Conservation (phyloP, 1,139 yeast species). For the Williopsis jadinii region DNA sequence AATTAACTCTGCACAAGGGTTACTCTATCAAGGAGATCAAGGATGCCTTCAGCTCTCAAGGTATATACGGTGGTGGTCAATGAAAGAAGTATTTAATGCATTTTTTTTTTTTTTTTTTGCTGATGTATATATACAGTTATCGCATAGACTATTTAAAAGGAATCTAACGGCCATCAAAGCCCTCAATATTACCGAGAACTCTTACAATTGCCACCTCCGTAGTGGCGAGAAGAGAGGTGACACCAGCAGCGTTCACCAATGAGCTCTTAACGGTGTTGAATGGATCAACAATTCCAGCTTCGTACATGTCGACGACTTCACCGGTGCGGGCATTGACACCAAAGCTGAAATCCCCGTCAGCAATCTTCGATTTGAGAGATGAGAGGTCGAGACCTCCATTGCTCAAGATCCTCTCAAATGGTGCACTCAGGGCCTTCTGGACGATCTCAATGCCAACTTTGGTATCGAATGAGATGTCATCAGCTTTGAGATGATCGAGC, state of each 20-base stretch:
- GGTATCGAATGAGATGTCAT: conserved; percentile 14
- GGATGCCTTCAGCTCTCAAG: conserved; percentile 31
- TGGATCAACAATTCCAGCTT: conserved; percentile 23
- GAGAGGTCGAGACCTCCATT: conserved; percentile 18
- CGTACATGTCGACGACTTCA: conserved; percentile 22
- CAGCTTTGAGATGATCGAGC: conserved; percentile 7
- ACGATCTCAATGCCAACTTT: conserved; percentile 19
- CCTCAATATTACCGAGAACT: conserved; percentile 21
- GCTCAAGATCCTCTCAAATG: conserved; percentile 18
- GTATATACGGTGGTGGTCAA: conserved; percentile 27
- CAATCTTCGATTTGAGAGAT: conserved; percentile 7
- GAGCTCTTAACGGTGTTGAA: conserved; percentile 19
- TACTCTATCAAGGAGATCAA: conserved; percentile 31
- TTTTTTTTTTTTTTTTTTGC: background rate
- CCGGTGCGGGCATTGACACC: conserved; percentile 23
- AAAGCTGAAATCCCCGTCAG: conserved; percentile 9
- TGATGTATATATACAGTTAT: background rate
- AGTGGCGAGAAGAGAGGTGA: conserved; percentile 20
- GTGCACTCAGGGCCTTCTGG: conserved; percentile 14
- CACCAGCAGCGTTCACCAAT: conserved; percentile 20
- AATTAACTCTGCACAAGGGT: conserved; percentile 39
- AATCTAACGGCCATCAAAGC: conserved; percentile 9
- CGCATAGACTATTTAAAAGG: background rate
- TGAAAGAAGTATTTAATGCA: background rate
- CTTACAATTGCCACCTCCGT: conserved; percentile 22